Percentiles rank a stretch among this genome's conserved stretches.
Conservation (phyloP, 1,139 yeast species). For the Lodderomyces oxycetoniae region DNA sequence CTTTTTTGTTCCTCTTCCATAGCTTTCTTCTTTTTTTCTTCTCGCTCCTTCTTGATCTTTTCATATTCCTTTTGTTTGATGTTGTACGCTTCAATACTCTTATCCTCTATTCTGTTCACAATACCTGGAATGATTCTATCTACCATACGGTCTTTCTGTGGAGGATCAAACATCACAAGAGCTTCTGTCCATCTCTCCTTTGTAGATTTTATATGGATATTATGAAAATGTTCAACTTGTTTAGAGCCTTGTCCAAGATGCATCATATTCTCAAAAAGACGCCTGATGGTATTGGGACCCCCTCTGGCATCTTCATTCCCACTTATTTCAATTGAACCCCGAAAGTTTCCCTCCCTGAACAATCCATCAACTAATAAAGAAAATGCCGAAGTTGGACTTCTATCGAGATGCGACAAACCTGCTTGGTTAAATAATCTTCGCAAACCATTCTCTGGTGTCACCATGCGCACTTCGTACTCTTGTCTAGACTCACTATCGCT, state of each 20-base stretch:
- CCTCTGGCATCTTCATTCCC: slow-evolving; percentile 14
- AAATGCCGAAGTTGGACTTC: slow-evolving; percentile 13
- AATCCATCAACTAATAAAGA: slow-evolving; percentile 15
- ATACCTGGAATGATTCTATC: slow-evolving; percentile 48
- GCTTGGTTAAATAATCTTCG: slow-evolving; percentile 13
- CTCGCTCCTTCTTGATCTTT: slow-evolving; percentile 26
- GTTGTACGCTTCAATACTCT: slow-evolving; percentile 32
- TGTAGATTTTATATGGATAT: slow-evolving; percentile 50
- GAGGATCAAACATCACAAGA: slow-evolving; percentile 45
- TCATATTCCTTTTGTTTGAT: slow-evolving; percentile 30
- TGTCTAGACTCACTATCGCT: slow-evolving; percentile 11
- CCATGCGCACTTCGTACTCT: slow-evolving; percentile 19
- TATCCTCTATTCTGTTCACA: slow-evolving; percentile 48
- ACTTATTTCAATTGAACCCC: slow-evolving; percentile 18
- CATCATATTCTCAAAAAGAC: slow-evolving; percentile 27
- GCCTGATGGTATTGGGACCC: slow-evolving; percentile 18
- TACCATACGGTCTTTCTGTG: slow-evolving; percentile 35
- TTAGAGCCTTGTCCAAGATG: slow-evolving; percentile 15
- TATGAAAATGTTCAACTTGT: slow-evolving; percentile 15
- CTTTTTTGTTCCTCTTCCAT: slow-evolving; percentile 33
- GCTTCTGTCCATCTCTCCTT: slow-evolving; percentile 69
- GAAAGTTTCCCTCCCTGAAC: slow-evolving; percentile 15
- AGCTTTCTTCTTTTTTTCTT: slow-evolving; percentile 23
- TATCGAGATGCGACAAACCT: slow-evolving; percentile 11
- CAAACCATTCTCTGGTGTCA: slow-evolving; percentile 9